A percentile compares a stretch with the other conserved stretches of the same genome.
These are phyloP conservation scores for Exserohilum turcica DNA, from an alignment of 2,329 filamentous ascomycete genomes.

Conservation along the genomic window DNA sequence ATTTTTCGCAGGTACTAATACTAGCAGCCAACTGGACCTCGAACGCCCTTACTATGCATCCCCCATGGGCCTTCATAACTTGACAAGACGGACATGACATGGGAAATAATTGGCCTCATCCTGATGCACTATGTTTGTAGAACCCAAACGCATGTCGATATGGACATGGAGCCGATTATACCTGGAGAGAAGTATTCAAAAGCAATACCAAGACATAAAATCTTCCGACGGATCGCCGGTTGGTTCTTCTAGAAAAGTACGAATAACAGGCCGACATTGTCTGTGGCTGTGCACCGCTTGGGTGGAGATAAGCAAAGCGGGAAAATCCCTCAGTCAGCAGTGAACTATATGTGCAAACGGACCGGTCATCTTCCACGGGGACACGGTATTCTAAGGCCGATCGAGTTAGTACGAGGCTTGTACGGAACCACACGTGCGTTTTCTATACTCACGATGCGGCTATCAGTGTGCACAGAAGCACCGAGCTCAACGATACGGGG, in stretches of 20 bases:
- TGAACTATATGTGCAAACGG: too few species aligned
- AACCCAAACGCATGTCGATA: too few species aligned
- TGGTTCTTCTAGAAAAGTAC: constrained; percentile 30
- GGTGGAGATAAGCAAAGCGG: constrained; percentile 23
- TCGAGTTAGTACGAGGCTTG: constrained; percentile 12
- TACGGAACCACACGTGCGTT: constrained; percentile 19
- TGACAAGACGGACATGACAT: too few species aligned
- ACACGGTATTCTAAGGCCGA: constrained; percentile 7
- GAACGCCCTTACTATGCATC: too few species aligned
- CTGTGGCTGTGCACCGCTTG: constrained; percentile 33
- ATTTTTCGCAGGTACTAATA: too few species aligned
- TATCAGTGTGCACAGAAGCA: constrained; percentile 17
- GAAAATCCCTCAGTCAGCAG: neutral
- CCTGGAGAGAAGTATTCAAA: constrained; percentile 25
- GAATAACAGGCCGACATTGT: constrained; percentile 10
- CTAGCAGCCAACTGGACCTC: too few species aligned
- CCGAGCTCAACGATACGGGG: constrained; percentile 20
- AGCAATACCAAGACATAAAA: constrained; percentile 22
- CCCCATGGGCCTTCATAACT: too few species aligned
- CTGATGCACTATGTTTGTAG: too few species aligned
- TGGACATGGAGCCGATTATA: too few species aligned
- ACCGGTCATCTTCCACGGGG: too few species aligned
- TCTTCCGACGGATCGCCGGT: too few species aligned
- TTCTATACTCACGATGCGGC: constrained; percentile 26
- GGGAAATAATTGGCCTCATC: too few species aligned